Evolutionary conservation across 2,329 filamentous ascomycete species (phyloP), one percentile per base, ranked within the genome.

Genomic region (Apiospora aurea): DNA sequence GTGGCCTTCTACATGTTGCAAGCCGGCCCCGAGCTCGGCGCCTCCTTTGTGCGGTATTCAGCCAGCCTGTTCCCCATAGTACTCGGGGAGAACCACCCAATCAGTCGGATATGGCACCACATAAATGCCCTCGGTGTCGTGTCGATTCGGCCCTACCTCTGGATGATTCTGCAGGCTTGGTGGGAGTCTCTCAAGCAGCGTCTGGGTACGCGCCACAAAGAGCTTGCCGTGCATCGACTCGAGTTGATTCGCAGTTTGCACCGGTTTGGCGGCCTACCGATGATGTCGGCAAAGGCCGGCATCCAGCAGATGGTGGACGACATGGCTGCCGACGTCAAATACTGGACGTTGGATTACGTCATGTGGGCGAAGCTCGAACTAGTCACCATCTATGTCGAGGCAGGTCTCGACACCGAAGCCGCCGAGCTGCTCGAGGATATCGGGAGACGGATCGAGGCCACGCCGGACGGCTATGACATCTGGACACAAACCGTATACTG

Each of bases 301-400:
- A 71, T 71, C 29, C 24, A 61, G 26, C 38, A 43, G 29, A 46
- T 69, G 13, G 64, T 69, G 24, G 34, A 69, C 51, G 44, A 57
- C 49, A 71, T 71, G 66, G n/a, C 49, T n/a, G 64, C 70, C n/a
- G 70, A 71, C 53, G 51, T 69, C 64, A 57, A 66, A 34, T 71
- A 71, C 66, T 71, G 70, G 70, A 69, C 64, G 6, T 34, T 71
- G n/a, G 70, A 71, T n/a, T 71, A 61, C 47, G 26, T 69, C 34
- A 47, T 71, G 24, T 71, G 70, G 70, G 49, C 38, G 29, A 53
- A 69, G 24, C 46, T 71, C 46, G 70, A 71, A 49, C 16, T 69
- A 16, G 70, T 49, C 24, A 67, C 64, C 47, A 53, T 64, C 10
- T 71, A 57, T 24, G 70, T 69, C 47, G 61, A 71, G 24, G 70